A percentile compares a stretch with the other conserved stretches of the same genome.
phyloP scores from a whole-genome alignment of 805 yeast genomes.

The Brettanomyces sp. region DNA sequence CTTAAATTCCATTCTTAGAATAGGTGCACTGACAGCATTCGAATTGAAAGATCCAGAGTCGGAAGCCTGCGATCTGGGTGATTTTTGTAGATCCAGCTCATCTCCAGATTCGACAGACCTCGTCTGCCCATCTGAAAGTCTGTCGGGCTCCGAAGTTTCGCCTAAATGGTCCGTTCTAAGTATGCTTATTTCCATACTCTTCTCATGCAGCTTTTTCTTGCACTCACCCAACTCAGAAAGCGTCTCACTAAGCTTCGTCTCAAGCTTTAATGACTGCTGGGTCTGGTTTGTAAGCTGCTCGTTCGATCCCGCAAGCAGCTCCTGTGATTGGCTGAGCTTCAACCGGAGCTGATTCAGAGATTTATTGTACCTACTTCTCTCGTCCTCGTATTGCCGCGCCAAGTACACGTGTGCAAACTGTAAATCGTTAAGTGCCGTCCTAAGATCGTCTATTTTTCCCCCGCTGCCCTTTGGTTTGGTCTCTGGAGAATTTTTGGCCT shows the following conservation, averaged over 20 bases:
- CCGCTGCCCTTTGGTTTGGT: not conserved
- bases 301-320: conserved; percentile 34
- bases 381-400: conserved; percentile 59
- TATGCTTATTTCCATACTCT: conserved; percentile 29
- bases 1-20: conserved; percentile 60
- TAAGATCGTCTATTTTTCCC: conserved; percentile 8
- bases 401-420: conserved; percentile 65
- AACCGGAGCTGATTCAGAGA: conserved; percentile 44
- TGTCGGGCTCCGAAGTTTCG: not conserved
- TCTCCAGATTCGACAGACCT: conserved; percentile 2
- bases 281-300: conserved; percentile 28
- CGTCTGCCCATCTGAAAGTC: conserved; percentile 4
- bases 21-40: conserved; percentile 33
- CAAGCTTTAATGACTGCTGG: conserved; percentile 25
- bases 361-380: conserved; percentile 45
- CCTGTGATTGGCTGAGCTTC: conserved; percentile 42
- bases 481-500: not conserved
- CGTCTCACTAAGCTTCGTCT: conserved; percentile 26
- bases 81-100: not conserved
- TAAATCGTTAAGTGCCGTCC: conserved; percentile 56
- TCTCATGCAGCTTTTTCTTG: conserved; percentile 31
- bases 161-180: conserved; percentile 40
- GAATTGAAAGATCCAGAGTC: conserved; percentile 13
- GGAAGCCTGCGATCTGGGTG: not conserved
- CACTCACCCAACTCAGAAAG: conserved; percentile 23